Percentiles rank a stretch among this genome's conserved stretches.
phyloP scores from a whole-genome alignment of 192 early-diverging fungal genomes.

The Coemansia sp. region DNA sequence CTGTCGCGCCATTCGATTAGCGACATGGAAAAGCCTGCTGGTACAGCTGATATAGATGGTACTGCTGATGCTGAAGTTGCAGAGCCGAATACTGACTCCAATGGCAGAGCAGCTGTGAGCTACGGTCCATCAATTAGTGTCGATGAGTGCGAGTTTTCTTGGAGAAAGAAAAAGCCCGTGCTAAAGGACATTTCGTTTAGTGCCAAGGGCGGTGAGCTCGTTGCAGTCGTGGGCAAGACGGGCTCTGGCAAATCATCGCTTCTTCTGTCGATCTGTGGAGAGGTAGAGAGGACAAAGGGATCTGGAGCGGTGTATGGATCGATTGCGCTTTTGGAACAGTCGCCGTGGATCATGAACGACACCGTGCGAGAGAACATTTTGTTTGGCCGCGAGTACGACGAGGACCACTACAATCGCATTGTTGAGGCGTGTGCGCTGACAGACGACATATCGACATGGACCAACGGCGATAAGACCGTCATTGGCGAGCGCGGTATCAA shows the following conservation, averaged over 20 bases:
- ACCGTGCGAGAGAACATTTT: constrained; percentile 68
- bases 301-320: constrained; percentile 60
- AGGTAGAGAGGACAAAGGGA: constrained; percentile 61
- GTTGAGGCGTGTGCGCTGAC: constrained; percentile 60
- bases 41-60: too few species aligned
- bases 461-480: constrained; percentile 41
- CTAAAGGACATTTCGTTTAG: constrained; percentile 52
- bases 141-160: constrained; percentile 28
- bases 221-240: constrained; percentile 80
- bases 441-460: constrained; percentile 59
- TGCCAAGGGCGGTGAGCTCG: constrained; percentile 59
- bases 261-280: constrained; percentile 80
- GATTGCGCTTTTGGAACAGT: constrained; percentile 79
- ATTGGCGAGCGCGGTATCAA: constrained; percentile 58
- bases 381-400: constrained; percentile 66
- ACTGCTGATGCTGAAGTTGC: not conserved
- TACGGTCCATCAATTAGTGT: constrained; percentile 3
- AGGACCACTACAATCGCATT: constrained; percentile 54
- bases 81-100: not conserved
- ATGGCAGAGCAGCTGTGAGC: not conserved
- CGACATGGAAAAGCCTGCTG: not conserved
- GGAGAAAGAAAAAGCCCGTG: constrained; percentile 14
- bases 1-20: not conserved
- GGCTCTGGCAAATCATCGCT: constrained; percentile 85
- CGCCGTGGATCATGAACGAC: constrained; percentile 86